Base-by-base conservation (phyloP, 345 rosid species). In the Citrus medica region DNA sequence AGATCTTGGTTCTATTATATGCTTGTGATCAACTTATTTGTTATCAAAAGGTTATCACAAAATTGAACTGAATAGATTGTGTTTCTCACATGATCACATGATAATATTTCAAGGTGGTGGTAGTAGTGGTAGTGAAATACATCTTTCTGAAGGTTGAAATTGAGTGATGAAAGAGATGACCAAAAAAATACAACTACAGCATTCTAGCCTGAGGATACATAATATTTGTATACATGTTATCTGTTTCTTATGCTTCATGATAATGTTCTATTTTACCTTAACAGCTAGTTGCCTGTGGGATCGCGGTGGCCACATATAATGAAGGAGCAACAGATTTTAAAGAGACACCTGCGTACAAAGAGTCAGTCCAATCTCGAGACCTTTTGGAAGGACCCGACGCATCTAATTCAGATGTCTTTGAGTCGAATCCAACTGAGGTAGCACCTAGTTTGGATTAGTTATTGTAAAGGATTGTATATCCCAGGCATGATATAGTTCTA, bases 401-500 rank as follows among this genome's bases (percentile, higher is more conserved):
- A 76, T 91, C 94, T 1, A 87, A 76, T 77, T 80, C 97, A 1
- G 98, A 95, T 80, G 91, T 92, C 53, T 93, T 95, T 0, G 99
- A 95, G 80, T 92, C 96, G n/a, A 95, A 93, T 74, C 99, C 98
- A n/a, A 93, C 98, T 7, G 98, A 95, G 85, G 95, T 92, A 81
- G 97, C 97, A 2, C 98, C 97, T 75, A 90, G 94, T 84, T 88
- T 92, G 91, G 97, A 95, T 38, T 93, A 90, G 88, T 80, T 30
- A 10, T 25, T 48, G 51, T 32, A 76, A 78, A 69, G 27, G 63
- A 64, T n/a, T 53, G 35, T 74, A 7, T 70, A 60, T 63, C 68
- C 75, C 60, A 24, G 30, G 28, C 8, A 42, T 55, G 79, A 65
- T 75, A 55, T 46, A 65, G 35, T 69, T 63, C 59, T 28, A 78